phyloP scores from a whole-genome alignment of 768 basidiomycete species.

The Fomitopsis serialis region DNA sequence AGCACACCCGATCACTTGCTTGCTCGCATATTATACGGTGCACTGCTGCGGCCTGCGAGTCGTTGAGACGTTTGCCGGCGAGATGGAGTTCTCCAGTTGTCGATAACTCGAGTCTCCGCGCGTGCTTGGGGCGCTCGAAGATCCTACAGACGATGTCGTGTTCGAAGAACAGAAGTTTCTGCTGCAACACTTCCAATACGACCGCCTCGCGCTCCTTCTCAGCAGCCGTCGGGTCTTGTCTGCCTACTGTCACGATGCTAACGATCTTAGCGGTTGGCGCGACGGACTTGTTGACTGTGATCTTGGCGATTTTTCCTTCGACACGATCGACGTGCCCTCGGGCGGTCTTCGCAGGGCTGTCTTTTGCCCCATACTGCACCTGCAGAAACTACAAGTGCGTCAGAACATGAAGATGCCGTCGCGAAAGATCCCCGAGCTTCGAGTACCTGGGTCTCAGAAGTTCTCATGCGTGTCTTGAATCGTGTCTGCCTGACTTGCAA shows the following conservation, averaged over 20 bases:
- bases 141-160: background rate
- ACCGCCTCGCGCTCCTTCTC: slow-evolving; percentile 16
- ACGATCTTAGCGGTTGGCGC: background rate
- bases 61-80: background rate
- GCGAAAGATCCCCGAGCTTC: slow-evolving; percentile 19
- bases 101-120: too few species aligned
- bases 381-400: too few species aligned
- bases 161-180: background rate
- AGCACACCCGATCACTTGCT: slow-evolving; percentile 17
- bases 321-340: slow-evolving; percentile 18
- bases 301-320: slow-evolving; percentile 32
- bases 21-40: slow-evolving; percentile 23
- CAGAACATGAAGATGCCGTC: background rate
- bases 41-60: slow-evolving; percentile 21
- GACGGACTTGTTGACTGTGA: slow-evolving; percentile 18
- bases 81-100: slow-evolving; percentile 13
- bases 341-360: too few species aligned
- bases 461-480: slow-evolving; percentile 39
- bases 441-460: slow-evolving; percentile 35
- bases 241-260: slow-evolving; percentile 15
- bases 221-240: slow-evolving; percentile 12
- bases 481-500: slow-evolving; percentile 34
- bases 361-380: too few species aligned
- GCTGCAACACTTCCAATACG: slow-evolving; percentile 20
- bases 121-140: background rate